Conservation (phyloP, 345 rosid genomes). For the Bretschneidera sinensis region DNA sequence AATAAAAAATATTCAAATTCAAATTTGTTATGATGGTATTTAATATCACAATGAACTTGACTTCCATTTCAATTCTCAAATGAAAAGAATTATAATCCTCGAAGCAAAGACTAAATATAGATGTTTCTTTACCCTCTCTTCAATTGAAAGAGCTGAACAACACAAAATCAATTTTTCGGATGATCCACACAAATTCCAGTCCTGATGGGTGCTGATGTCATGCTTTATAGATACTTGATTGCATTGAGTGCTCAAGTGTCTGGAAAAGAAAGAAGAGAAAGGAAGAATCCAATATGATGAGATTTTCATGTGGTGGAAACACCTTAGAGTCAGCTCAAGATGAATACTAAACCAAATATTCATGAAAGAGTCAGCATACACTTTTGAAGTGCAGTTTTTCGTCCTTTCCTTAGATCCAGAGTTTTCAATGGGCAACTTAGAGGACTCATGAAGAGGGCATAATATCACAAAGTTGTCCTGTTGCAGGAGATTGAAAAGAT, state of each 20-base stretch:
- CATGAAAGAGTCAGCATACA: conserved; percentile 29
- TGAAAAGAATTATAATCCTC: too few species aligned
- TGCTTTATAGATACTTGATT: conserved; percentile 28
- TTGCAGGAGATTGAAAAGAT: conserved; percentile 9
- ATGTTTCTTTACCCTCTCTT: conserved; percentile 67
- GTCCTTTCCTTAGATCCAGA: conserved; percentile 27
- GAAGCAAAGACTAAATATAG: neutral
- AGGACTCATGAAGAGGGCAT: conserved; percentile 72
- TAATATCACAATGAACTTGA: too few species aligned
- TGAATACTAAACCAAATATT: conserved; percentile 7
- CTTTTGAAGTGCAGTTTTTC: conserved; percentile 30
- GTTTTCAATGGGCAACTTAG: conserved; percentile 62
- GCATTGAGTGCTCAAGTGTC: conserved; percentile 23
- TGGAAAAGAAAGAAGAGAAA: conserved; percentile 26
- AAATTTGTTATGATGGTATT: too few species aligned
- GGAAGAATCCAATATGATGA: neutral
- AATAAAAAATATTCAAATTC: too few species aligned
- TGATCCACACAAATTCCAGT: conserved; percentile 26
- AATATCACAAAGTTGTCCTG: conserved; percentile 85
- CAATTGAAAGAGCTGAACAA: conserved; percentile 71
- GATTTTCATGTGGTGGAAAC: neutral
- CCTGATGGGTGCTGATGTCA: conserved; percentile 18
- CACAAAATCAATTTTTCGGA: conserved; percentile 55
- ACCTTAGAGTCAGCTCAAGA: neutral
- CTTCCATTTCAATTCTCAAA: too few species aligned